phyloP scores from a whole-genome alignment of 2,329 filamentous ascomycete genomes.

The Sodiomyces alkalinus region DNA sequence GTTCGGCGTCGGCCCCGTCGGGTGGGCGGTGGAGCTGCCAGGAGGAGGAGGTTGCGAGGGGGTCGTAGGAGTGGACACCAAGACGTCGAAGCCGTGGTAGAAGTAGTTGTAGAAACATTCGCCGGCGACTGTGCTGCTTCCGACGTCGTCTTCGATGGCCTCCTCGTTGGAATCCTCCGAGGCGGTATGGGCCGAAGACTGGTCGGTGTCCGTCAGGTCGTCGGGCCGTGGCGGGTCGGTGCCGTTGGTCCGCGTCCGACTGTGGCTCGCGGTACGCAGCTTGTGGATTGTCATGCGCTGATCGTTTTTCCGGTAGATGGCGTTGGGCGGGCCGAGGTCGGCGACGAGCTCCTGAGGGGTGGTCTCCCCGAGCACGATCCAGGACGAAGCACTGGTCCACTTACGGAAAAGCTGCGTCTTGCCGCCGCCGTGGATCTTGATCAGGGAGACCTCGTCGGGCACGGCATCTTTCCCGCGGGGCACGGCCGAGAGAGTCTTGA shows the following conservation, averaged over 20 bases:
- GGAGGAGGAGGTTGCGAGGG: constrained; percentile 47
- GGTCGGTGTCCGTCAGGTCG: constrained; percentile 55
- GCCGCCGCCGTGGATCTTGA: constrained; percentile 65
- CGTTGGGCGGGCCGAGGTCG: constrained; percentile 83
- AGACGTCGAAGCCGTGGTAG: constrained; percentile 81
- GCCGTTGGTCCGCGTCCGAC: constrained; percentile 28
- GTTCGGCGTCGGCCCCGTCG: no score
- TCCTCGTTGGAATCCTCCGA: constrained; percentile 52
- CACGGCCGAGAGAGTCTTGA: constrained; percentile 54
- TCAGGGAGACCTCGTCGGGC: constrained; percentile 77
- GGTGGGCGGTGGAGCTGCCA: constrained; percentile 12
- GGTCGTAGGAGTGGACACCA: constrained; percentile 63
- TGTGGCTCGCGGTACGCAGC: constrained; percentile 37
- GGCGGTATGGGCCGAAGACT: constrained; percentile 56
- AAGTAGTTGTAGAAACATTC: constrained; percentile 98
- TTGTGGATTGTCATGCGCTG: constrained; percentile 78
- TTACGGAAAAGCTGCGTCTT: constrained; percentile 64
- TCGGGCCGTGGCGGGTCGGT: constrained; percentile 31
- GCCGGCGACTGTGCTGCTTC: constrained; percentile 41
- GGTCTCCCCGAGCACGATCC: constrained; percentile 68
- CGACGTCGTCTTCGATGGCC: constrained; percentile 39
- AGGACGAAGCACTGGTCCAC: constrained; percentile 48
- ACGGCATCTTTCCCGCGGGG: constrained; percentile 61
- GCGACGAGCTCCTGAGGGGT: constrained; percentile 84
- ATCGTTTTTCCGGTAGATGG: constrained; percentile 85